phyloP scores from a whole-genome alignment of 2,329 filamentous ascomycete species.

The Sordariomycetes sp. region DNA sequence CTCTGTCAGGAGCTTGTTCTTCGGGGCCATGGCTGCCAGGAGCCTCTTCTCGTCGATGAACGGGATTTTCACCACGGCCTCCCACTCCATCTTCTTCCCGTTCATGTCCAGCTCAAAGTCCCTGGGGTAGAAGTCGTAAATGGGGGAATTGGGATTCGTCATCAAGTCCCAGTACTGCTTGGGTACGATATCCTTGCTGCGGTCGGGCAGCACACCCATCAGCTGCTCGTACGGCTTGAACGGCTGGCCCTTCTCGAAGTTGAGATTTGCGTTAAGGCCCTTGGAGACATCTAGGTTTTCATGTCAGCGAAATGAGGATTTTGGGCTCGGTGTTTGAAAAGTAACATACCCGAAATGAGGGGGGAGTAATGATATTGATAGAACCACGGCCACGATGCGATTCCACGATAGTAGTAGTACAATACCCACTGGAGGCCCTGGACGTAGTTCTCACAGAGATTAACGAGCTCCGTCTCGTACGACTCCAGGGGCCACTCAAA shows the following conservation, averaged over 20 bases:
- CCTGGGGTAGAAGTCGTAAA: slow-evolving; percentile 94
- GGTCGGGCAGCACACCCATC: slow-evolving; percentile 95
- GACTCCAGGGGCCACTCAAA: slow-evolving; percentile 81
- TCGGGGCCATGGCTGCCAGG: slow-evolving; percentile 74
- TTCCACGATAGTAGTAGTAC: slow-evolving; percentile 95
- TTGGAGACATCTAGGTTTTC: slow-evolving; percentile 65
- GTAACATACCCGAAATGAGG: slow-evolving; percentile 67
- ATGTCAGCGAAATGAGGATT: slow-evolving; percentile 10
- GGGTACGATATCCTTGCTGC: slow-evolving; percentile 95
- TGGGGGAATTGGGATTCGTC: slow-evolving; percentile 82
- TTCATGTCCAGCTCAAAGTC: slow-evolving; percentile 99
- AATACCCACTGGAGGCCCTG: slow-evolving; percentile 97
- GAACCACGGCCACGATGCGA: slow-evolving; percentile 98
- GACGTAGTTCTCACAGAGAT: slow-evolving; percentile 90
- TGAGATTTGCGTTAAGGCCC: slow-evolving; percentile 75
- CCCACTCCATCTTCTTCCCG: slow-evolving; percentile 99
- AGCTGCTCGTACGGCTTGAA: slow-evolving; percentile 94
- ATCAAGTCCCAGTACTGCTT: slow-evolving; percentile 80
- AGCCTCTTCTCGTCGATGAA: slow-evolving; percentile 92
- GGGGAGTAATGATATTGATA: slow-evolving; percentile 95
- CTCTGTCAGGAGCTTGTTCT: slow-evolving; percentile 64
- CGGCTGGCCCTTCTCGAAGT: slow-evolving; percentile 89
- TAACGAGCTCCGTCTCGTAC: slow-evolving; percentile 62
- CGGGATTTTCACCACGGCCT: slow-evolving; percentile 96
- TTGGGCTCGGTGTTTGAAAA: background rate